A percentile compares a stretch with the other conserved stretches of the same genome.
Conservation (phyloP, 768 basidiomycete genomes). For the Lactarius sanguifluus region DNA sequence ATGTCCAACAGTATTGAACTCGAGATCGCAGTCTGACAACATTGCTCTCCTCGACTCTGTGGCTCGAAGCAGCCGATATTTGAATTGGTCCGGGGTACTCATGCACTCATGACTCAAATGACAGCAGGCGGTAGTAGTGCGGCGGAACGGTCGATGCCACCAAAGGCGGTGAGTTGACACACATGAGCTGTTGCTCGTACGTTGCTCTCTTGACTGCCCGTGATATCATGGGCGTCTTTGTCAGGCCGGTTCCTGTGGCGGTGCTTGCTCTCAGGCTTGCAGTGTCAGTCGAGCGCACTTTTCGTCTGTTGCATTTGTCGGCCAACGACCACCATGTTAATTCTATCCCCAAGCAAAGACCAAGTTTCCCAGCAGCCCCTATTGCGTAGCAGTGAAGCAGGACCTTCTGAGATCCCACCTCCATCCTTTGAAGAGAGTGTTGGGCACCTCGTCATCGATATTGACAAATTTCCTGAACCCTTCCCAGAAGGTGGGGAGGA, state of each 20-base stretch:
- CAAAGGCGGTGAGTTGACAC: no score
- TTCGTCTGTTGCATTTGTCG: neutral
- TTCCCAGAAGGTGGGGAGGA: conserved; percentile 40
- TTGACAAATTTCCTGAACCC: conserved; percentile 32
- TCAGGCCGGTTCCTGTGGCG: neutral
- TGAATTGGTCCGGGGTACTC: no score
- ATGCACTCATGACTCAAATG: no score
- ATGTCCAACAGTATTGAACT: no score
- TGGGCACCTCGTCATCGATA: conserved; percentile 30
- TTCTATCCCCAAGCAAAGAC: conserved; percentile 6
- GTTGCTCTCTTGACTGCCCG: no score
- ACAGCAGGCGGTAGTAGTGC: no score
- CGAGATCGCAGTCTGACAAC: conserved; percentile 14
- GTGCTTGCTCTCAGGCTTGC: neutral
- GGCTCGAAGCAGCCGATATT: no score
- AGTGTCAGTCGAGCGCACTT: no score
- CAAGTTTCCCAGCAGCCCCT: conserved; percentile 2
- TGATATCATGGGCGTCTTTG: neutral
- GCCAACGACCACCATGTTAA: conserved; percentile 4
- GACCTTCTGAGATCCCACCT: conserved; percentile 19
- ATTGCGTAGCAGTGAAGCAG: conserved; percentile 6
- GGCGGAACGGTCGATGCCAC: no score
- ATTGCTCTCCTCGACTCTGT: conserved; percentile 16
- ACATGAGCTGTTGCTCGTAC: no score
- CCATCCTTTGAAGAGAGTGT: conserved; percentile 31